Percentiles rank a stretch among this genome's conserved stretches.
Evolutionary conservation across 805 yeast genomes (phyloP).

Genomic region (Ogataea philodendri): DNA sequence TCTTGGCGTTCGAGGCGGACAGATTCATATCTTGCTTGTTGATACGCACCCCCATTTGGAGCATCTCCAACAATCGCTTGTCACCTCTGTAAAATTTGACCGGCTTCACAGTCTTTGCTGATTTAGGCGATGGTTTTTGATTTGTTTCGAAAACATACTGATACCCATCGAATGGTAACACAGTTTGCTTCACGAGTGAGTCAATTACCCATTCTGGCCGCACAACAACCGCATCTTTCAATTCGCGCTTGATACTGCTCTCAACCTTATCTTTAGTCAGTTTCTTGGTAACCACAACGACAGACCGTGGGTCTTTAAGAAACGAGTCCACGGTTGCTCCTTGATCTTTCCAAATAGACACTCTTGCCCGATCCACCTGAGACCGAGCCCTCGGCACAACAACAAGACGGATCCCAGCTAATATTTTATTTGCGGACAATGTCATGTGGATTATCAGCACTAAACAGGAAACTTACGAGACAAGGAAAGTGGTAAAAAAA

Average conservation of each 20-base stretch:
- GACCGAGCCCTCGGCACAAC: conserved; percentile 21
- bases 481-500: conserved; percentile 1
- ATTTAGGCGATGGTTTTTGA: background rate
- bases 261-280: conserved; percentile 4
- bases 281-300: conserved; percentile 12
- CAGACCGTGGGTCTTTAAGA: conserved; percentile 5
- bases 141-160: conserved; percentile 5
- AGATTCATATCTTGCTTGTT: conserved; percentile 1
- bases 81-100: background rate
- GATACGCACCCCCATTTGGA: conserved; percentile 5
- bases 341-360: conserved; percentile 25
- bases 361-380: conserved; percentile 17
- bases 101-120: background rate
- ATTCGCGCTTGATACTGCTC: background rate
- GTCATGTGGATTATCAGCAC: no score
- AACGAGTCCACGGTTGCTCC: conserved; percentile 27
- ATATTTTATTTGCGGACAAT: conserved; percentile 13
- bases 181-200: conserved; percentile 10
- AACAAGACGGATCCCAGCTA: conserved; percentile 19
- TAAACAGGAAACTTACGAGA: background rate
- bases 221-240: conserved; percentile 6
- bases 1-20: conserved; percentile 26
- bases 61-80: conserved; percentile 8
- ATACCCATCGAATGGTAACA: conserved; percentile 11
- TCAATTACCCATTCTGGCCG: conserved; percentile 17